Percentiles rank a stretch among this genome's conserved stretches.
These are phyloP conservation scores for Staphylotrichum longicolle DNA, from an alignment of 495 filamentous ascomycete genomes.

Conservation along the genomic window DNA sequence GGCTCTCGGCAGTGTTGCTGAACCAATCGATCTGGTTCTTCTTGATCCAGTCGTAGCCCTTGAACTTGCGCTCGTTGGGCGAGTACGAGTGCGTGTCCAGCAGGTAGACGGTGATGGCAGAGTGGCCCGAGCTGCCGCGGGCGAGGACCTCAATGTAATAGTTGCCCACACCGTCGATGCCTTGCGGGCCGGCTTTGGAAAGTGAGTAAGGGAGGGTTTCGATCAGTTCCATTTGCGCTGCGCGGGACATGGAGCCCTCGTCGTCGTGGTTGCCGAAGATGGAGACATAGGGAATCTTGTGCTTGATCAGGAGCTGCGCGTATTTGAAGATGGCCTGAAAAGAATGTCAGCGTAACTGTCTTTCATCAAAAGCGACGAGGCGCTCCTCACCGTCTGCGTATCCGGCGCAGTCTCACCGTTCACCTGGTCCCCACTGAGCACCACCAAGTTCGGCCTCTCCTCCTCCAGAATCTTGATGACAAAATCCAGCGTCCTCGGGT, in stretches of 20 bases:
- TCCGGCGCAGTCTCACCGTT: constrained; percentile 92
- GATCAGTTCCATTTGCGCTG: constrained; percentile 77
- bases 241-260: constrained; percentile 75
- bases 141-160: constrained; percentile 91
- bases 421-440: constrained; percentile 90
- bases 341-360: constrained; percentile 3
- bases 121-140: constrained; percentile 72
- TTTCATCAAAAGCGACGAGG: not conserved
- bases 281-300: constrained; percentile 84
- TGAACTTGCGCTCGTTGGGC: constrained; percentile 79
- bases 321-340: constrained; percentile 84
- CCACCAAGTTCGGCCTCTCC: constrained; percentile 87
- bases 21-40: constrained; percentile 94
- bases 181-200: constrained; percentile 72
- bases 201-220: constrained; percentile 87
- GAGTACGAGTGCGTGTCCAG: constrained; percentile 92
- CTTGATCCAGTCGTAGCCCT: constrained; percentile 96
- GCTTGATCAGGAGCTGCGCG: constrained; percentile 78
- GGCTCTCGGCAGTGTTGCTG: constrained; percentile 63
- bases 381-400: constrained; percentile 64
- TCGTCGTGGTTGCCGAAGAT: constrained; percentile 99
- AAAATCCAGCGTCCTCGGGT: constrained; percentile 88
- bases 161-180: constrained; percentile 88
- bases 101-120: constrained; percentile 87
- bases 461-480: constrained; percentile 76